Conservation (phyloP, 306 rosid species). For the Aeschynomene evenia region DNA sequence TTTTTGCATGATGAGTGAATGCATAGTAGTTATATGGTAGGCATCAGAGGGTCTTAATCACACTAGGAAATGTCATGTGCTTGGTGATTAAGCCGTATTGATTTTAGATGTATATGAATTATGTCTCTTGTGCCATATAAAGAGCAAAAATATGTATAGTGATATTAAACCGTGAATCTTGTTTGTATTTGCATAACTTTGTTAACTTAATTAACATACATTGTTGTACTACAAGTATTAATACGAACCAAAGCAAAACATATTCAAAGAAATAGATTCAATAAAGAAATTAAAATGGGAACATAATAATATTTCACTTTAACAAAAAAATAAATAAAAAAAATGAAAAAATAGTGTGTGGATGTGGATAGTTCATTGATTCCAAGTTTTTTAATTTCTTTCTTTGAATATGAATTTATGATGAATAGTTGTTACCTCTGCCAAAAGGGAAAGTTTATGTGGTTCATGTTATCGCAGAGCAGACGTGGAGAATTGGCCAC, state of each 20-base stretch:
- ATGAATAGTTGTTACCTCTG: slow-evolving; percentile 3
- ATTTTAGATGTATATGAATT: slow-evolving; percentile 15
- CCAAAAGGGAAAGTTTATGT: slow-evolving; percentile 28
- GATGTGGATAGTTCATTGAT: slow-evolving; percentile 18
- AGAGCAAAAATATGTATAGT: neutral
- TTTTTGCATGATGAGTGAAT: slow-evolving; percentile 11
- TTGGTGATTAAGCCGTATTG: slow-evolving; percentile 16
- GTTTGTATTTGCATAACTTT: neutral
- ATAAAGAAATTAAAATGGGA: neutral
- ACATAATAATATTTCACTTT: slow-evolving; percentile 7
- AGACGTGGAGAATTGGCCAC: slow-evolving; percentile 64
- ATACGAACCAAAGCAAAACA: neutral
- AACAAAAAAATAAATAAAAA: too few species aligned
- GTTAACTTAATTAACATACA: neutral
- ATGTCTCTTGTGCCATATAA: slow-evolving; percentile 24
- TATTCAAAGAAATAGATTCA: neutral
- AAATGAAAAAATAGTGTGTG: slow-evolving; percentile 23
- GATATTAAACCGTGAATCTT: neutral
- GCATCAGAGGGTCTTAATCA: slow-evolving; percentile 37
- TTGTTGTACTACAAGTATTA: neutral
- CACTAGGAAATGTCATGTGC: slow-evolving; percentile 22
- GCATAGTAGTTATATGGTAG: slow-evolving; percentile 22
- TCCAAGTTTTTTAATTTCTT: neutral
- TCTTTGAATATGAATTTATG: slow-evolving; percentile 12
- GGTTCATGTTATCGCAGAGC: slow-evolving; percentile 46